Base-by-base conservation (phyloP, 768 basidiomycete genomes). In the Lactarius quietus region DNA sequence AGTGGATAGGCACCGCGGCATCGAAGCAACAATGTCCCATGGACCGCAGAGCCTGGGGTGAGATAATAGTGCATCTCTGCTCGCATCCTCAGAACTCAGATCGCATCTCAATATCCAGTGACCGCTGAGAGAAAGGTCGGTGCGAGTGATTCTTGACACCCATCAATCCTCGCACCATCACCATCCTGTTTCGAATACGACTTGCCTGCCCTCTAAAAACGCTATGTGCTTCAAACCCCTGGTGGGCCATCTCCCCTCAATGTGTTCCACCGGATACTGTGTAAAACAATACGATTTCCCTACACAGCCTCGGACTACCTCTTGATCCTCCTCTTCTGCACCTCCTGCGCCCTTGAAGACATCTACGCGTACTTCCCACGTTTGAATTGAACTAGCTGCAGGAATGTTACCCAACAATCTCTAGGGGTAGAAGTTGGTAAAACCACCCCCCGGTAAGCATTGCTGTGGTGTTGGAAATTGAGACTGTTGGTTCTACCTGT, bases 1-100 rank as follows among this genome's bases (percentile, higher is more conserved):
- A 98, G 75, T 99, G 97, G 97, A 85, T 98, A 65, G 88, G 88
- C 4, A 95, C 95, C 0, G 78, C 86, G 6, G 86, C 91, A 17
- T 95, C 92, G 39, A 98, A 98, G 75, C 88, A 90, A 70, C 93
- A 95, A 70, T 99, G 97, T 80, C 97, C 97, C n/a, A 95, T 99
- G 93, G 96, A 98, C 73, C 82, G 97, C 35, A 79, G 93, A 71
- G 80, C 88, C 3, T 99, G 96, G 96, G 88, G 95, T 95, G 69
- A 65, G 89, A 80, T 6, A 8, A 26, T 36, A 23, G 29, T 23
- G 1, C 38, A 14, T 52, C 36, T 59, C 20, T 20, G 38, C 15
- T 60, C 17, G 15, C 9, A 6, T n/a, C 23, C 1, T 39, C n/a
- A 31, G 53, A n/a, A 28, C 54, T 51, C 28, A 45, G 62, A 4